Evolutionary conservation across 768 basidiomycete species (phyloP).

Genomic region (Vararia minispora): DNA sequence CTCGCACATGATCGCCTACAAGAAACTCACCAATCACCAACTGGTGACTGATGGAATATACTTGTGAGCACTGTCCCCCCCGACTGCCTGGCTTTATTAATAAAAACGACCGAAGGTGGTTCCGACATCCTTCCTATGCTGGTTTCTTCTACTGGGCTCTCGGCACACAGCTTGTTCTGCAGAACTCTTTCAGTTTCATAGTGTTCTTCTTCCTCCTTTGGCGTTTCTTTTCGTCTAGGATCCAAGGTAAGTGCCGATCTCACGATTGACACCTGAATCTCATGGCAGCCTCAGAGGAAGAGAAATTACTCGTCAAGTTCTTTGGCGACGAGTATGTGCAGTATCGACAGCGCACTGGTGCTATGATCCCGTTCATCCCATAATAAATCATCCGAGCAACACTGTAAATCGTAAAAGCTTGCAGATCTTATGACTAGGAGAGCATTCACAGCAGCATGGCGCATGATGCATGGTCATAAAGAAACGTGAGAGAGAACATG

Average conservation of each 20-base stretch:
- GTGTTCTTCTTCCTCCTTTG: conserved; percentile 62
- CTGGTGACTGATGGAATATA: conserved; percentile 90
- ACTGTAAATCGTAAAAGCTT: conserved; percentile 3
- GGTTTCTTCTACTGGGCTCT: conserved; percentile 99
- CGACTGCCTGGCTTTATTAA: neutral
- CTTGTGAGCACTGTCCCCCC: conserved; percentile 37
- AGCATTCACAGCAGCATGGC: neutral
- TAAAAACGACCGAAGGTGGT: conserved; percentile 40
- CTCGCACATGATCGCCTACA: conserved; percentile 76
- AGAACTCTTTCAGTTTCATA: conserved; percentile 69
- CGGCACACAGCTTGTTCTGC: conserved; percentile 85
- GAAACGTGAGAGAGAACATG: conserved; percentile 16
- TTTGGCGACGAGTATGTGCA: conserved; percentile 81
- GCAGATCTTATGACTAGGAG: neutral
- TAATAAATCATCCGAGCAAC: conserved; percentile 25
- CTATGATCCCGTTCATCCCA: conserved; percentile 78
- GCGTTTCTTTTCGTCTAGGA: conserved; percentile 80
- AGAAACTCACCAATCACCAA: conserved; percentile 59
- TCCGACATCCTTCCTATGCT: conserved; percentile 91
- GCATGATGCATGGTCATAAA: conserved; percentile 20
- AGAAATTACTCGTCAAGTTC: conserved; percentile 66
- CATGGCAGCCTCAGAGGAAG: conserved; percentile 51
- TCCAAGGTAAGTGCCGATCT: conserved; percentile 43
- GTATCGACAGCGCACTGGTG: conserved; percentile 72
- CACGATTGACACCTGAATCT: neutral